These are phyloP conservation scores for Helotiales sp. DNA, from an alignment of 2,329 filamentous ascomycete genomes.

Conservation along the genomic window DNA sequence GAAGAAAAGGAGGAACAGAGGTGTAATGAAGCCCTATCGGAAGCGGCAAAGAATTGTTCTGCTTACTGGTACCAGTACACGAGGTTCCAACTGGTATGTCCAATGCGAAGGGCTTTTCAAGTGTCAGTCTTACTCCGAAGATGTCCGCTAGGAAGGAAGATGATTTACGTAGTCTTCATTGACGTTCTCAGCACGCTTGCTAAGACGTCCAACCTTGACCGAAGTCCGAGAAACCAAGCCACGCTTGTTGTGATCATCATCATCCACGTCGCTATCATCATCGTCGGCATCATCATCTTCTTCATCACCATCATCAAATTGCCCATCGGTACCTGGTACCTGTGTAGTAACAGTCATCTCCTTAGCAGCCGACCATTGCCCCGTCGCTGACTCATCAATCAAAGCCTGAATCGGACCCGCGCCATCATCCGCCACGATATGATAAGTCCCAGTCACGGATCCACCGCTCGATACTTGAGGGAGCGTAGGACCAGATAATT, in stretches of 20 bases:
- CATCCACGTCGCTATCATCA: no score
- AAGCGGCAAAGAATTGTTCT: no score
- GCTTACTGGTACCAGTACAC: conserved; percentile 38
- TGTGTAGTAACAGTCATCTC: conserved; percentile 7
- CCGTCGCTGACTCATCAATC: conserved; percentile 5
- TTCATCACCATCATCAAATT: no score
- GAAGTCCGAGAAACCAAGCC: no score
- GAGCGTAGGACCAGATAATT: conserved; percentile 10
- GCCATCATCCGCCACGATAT: conserved; percentile 12
- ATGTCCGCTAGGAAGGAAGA: no score
- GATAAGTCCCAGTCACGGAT: conserved; percentile 9
- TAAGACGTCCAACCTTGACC: background rate
- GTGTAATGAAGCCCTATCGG: no score
- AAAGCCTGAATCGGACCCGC: conserved; percentile 7
- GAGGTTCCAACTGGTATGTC: conserved; percentile 38
- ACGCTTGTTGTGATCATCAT: no score
- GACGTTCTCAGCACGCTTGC: conserved; percentile 32
- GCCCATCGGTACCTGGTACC: background rate
- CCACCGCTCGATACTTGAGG: conserved; percentile 6
- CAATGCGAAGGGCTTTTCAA: conserved; percentile 31
- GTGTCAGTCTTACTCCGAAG: background rate
- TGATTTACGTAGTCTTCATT: conserved; percentile 32
- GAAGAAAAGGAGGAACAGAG: no score
- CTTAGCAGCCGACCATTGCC: conserved; percentile 8
- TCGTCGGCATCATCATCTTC: no score